Base-by-base conservation (phyloP, 768 basidiomycete genomes). In the Kwoniella mangroviensis region DNA sequence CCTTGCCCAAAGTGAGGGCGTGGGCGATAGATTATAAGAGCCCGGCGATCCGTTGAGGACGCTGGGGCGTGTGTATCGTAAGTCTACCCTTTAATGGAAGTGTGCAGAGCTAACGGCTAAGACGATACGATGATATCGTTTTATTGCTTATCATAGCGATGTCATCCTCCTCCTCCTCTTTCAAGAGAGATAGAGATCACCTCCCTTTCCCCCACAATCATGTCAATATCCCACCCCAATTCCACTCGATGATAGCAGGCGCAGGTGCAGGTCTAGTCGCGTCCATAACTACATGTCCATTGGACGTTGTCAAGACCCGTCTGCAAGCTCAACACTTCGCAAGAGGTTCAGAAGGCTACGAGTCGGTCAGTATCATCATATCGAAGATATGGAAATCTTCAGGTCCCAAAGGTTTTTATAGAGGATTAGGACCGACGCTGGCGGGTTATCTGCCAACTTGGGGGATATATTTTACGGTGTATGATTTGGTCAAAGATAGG, bases 381-480 rank as follows among this genome's bases (percentile, higher is more conserved):
- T 85, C 84, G 73, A 82, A 84, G 24, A 90, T 92, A 70, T 83
- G 88, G 75, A 77, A 81, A 73, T 85, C 88, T 63, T 87, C 92
- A 69, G 97, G 97, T 15, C 73, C 97, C 62, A 89, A 91, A 65
- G 97, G 97, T 15, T 86, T 98, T 70, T 99, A 99, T 84, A 89
- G 97, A 52, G 97, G 97, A n/a, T 87, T 99, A 21, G 95, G 96
- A 21, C 97, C 97, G 15, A 99, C 97, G 21, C 88, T 99, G 66
- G 87, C 95, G 9, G 97, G 97, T 15, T 98, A 99, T 84, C 88
- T 98, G 51, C 97, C 97, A 22, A 98, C 96, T 2, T 98, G 95
- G 97, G 97, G 94, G 26, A 98, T 98, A 76, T 98, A 98, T 83
- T 98, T 98, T 83, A 90, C 94, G 22, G 93, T 98, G 26, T 98